Base-by-base conservation (phyloP, 768 basidiomycete species). In the Boletus rex-veris region DNA sequence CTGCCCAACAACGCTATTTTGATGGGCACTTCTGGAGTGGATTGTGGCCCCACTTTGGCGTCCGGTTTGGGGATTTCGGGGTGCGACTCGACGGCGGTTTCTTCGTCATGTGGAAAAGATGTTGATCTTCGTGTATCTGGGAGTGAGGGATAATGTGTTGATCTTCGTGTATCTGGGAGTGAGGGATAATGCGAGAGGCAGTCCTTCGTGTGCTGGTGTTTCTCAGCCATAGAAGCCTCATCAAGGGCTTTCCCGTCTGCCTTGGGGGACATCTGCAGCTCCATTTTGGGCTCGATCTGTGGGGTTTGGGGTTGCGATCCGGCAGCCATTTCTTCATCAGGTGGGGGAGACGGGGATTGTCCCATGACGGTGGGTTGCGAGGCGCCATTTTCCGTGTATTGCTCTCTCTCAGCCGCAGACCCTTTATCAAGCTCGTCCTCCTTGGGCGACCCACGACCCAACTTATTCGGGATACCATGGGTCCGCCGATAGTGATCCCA, bases 401-500 rank as follows among this genome's bases (percentile, higher is more conserved):
- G 28, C 7, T 41, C 15, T 2, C 43, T 30, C 28, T 21, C 50
- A 16, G 18, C 40, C 16, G 12, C 14, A 28, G 52, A 21, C 10
- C 5, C 37, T 24, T 46, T 33, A 14, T 42, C 46, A 15, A 45
- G 5, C 7, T 38, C 50, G 8, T 53, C 39, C 14, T 5, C 48
- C 12, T 45, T 39, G 11, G n/a, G 16, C 3, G 7, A 21, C 31
- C 45, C 55, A 26, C 48, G 54, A 0, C 57, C 62, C 30, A 60
- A 28, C 50, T 5, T 5, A 12, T 60, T 61, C 7, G 50, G 55
- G 5, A 67, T 67, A 16, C 59, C 48, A 15, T 62, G 70, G 0
- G 58, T 56, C 54, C 66, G 73, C 19, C 77, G 73, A 63, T 80
- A 81, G 60, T 79, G 72, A 65, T 85, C 83, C 82, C 83, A 80